Conservation (phyloP, 345 rosid genomes). For the Odontarrhena argentea region DNA sequence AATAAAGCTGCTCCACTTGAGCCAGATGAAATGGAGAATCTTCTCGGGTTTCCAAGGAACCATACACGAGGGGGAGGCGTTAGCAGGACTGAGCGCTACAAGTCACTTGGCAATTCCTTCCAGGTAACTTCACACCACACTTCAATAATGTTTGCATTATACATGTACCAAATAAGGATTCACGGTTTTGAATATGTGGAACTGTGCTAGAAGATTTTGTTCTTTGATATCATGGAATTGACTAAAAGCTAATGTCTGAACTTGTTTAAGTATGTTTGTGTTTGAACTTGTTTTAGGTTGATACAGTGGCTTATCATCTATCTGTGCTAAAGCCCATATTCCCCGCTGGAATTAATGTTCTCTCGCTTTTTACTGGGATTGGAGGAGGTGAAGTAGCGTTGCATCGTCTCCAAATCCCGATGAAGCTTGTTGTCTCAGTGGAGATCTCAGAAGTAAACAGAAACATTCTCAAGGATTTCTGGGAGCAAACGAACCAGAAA, state of each 20-base stretch:
- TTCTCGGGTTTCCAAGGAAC: slow-evolving; percentile 83
- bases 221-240: background rate
- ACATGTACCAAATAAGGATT: background rate
- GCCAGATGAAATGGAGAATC: slow-evolving; percentile 88
- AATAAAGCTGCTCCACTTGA: slow-evolving; percentile 87
- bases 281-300: slow-evolving; percentile 57
- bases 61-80: slow-evolving; percentile 98
- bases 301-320: slow-evolving; percentile 89
- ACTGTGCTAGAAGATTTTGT: background rate
- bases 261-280: slow-evolving; percentile 43
- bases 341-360: slow-evolving; percentile 68
- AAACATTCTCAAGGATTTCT: slow-evolving; percentile 63
- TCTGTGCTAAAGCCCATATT: slow-evolving; percentile 65
- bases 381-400: slow-evolving; percentile 97
- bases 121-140: slow-evolving; percentile 49
- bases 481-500: slow-evolving; percentile 89
- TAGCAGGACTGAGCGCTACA: slow-evolving; percentile 77
- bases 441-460: slow-evolving; percentile 71
- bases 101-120: slow-evolving; percentile 91
- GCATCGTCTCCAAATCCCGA: slow-evolving; percentile 63
- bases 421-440: slow-evolving; percentile 75
- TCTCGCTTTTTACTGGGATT: slow-evolving; percentile 90
- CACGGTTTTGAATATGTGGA: background rate
- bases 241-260: background rate
- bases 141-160: background rate